These are phyloP conservation scores for Xylaria sp. DNA, from an alignment of 2,329 filamentous ascomycete genomes.

Conservation along the genomic window DNA sequence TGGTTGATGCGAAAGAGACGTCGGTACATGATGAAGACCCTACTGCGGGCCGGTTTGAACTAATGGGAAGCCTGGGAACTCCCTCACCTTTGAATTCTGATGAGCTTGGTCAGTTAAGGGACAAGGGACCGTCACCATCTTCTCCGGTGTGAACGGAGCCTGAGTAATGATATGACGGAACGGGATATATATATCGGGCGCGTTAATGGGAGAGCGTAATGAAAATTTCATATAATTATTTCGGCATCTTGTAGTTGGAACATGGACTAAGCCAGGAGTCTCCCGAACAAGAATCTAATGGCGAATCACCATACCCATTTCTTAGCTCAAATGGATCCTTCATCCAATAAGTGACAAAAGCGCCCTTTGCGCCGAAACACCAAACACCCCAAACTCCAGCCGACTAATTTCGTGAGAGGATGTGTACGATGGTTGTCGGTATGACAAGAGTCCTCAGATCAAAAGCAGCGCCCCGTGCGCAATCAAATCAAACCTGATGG, in stretches of 20 bases:
- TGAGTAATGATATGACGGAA: constrained; percentile 19
- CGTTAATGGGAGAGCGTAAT: constrained; percentile 18
- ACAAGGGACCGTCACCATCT: constrained; percentile 31
- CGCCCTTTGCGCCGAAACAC: constrained; percentile 10
- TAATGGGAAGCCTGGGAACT: constrained; percentile 22
- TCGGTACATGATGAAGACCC: neutral
- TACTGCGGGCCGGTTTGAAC: constrained; percentile 55
- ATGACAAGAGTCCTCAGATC: constrained; percentile 13
- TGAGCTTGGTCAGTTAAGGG: neutral
- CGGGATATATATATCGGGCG: constrained; percentile 19
- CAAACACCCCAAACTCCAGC: constrained; percentile 15
- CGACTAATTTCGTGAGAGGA: constrained; percentile 18
- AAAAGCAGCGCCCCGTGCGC: neutral
- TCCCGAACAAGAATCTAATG: constrained; percentile 7
- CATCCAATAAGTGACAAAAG: constrained; percentile 6
- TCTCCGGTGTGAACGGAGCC: constrained; percentile 20
- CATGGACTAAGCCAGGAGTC: neutral
- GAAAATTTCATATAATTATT: constrained; percentile 36
- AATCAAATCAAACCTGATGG: neutral
- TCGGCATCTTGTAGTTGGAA: constrained; percentile 34
- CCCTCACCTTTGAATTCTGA: constrained; percentile 22
- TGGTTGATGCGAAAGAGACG: neutral
- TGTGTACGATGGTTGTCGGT: constrained; percentile 17
- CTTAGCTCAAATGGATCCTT: neutral
- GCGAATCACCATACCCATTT: neutral